phyloP scores from a whole-genome alignment of 352 stramenopile genomes.

The Pythium angustatum region DNA sequence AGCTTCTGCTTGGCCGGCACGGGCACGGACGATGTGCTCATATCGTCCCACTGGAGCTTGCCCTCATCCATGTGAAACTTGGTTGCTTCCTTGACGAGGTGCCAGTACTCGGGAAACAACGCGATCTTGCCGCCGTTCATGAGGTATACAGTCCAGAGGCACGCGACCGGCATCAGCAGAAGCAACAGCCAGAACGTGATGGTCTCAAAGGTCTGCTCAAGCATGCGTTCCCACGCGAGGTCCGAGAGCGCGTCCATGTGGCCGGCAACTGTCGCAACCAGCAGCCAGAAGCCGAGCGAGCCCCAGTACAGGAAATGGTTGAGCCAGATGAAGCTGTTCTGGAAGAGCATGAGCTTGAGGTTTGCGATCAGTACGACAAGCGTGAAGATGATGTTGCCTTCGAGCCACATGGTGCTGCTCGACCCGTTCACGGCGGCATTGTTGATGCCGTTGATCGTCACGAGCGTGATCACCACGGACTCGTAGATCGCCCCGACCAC shows the following conservation, averaged over 20 bases:
- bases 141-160: conserved; percentile 56
- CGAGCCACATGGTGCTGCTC: conserved; percentile 70
- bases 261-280: conserved; percentile 57
- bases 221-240: conserved; percentile 72
- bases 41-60: conserved; percentile 67
- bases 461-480: conserved; percentile 69
- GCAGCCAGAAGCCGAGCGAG: conserved; percentile 63
- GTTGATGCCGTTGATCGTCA: conserved; percentile 46
- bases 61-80: conserved; percentile 64
- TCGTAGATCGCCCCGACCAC: conserved; percentile 69
- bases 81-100: conserved; percentile 72
- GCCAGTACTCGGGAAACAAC: conserved; percentile 77
- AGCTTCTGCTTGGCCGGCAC: conserved; percentile 36
- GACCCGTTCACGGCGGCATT: conserved; percentile 38
- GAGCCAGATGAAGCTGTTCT: conserved; percentile 72
- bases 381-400: conserved; percentile 82
- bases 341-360: conserved; percentile 74
- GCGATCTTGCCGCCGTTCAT: conserved; percentile 54
- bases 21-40: conserved; percentile 49
- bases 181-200: conserved; percentile 59
- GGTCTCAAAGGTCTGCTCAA: conserved; percentile 60
- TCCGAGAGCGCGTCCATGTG: conserved; percentile 58
- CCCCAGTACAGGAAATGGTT: conserved; percentile 69
- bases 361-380: conserved; percentile 78
- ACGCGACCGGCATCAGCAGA: conserved; percentile 53